These are phyloP conservation scores for Cucurbitaria berberidis DNA, from an alignment of 2,329 filamentous ascomycete species.

Conservation along the genomic window DNA sequence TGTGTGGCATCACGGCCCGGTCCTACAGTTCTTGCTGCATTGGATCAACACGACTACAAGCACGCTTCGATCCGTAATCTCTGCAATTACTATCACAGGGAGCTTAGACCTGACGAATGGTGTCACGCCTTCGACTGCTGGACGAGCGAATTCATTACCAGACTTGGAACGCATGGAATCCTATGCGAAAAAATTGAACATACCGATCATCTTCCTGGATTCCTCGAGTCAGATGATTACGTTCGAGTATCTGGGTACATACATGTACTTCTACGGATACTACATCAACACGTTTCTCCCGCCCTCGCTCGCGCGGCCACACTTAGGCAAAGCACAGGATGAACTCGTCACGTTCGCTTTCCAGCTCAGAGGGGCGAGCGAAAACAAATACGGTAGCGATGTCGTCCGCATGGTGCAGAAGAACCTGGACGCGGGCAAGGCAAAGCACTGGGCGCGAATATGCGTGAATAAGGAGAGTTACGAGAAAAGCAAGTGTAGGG, in stretches of 20 bases:
- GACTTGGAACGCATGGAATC: constrained; percentile 32
- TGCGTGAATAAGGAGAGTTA: constrained; percentile 32
- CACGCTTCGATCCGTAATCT: constrained; percentile 26
- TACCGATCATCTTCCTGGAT: constrained; percentile 41
- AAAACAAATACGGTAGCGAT: constrained; percentile 21
- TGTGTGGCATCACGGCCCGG: constrained; percentile 45
- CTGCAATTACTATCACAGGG: constrained; percentile 33
- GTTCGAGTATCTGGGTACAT: constrained; percentile 27
- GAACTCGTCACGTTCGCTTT: constrained; percentile 38
- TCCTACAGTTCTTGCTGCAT: constrained; percentile 33
- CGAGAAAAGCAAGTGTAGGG: constrained; percentile 25
- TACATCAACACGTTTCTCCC: constrained; percentile 42
- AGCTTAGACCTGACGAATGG: constrained; percentile 24
- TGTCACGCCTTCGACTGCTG: constrained; percentile 28
- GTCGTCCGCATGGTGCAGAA: constrained; percentile 30
- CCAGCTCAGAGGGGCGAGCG: constrained; percentile 31
- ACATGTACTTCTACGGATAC: constrained; percentile 43
- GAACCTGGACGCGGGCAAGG: constrained; percentile 27
- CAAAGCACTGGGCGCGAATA: constrained; percentile 29
- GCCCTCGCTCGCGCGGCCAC: constrained; percentile 17
- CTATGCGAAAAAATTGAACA: constrained; percentile 31
- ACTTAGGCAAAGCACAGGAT: constrained; percentile 37
- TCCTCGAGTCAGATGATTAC: constrained; percentile 27
- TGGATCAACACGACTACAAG: constrained; percentile 39
- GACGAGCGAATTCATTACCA: constrained; percentile 25